A percentile compares a stretch with the other conserved stretches of the same genome.
Evolutionary conservation across 2,329 filamentous ascomycete species (phyloP).

Genomic region (Alternaria sp.): DNA sequence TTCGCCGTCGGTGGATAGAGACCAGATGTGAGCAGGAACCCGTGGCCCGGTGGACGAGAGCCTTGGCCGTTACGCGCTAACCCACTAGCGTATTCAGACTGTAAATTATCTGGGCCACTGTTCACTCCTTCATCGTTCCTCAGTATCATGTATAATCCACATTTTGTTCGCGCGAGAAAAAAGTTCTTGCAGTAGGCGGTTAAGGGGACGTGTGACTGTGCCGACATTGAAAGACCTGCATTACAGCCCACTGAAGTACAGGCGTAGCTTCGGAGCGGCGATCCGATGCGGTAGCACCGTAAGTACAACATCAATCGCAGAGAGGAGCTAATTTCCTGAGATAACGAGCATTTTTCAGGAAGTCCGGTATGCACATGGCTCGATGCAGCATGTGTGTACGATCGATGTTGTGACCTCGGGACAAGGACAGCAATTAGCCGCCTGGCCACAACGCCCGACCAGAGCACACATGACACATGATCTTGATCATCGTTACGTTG

Average conservation of each 20-base stretch:
- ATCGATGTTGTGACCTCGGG: neutral
- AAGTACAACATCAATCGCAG: neutral
- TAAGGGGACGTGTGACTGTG: neutral
- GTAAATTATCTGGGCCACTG: neutral
- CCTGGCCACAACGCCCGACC: neutral
- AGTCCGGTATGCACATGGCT: neutral
- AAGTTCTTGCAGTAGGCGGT: neutral
- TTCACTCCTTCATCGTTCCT: constrained; percentile 1
- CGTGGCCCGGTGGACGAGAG: neutral
- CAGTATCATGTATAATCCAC: neutral
- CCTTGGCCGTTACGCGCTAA: neutral
- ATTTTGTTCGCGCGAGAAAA: neutral
- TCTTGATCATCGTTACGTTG: too few relatives aligned
- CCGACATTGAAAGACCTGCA: neutral
- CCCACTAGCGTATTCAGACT: neutral
- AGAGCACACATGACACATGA: neutral
- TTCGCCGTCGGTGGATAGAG: neutral
- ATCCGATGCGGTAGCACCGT: neutral
- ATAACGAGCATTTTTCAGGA: neutral
- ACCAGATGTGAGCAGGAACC: neutral
- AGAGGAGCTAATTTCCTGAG: neutral
- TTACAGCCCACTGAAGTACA: neutral
- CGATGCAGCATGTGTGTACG: neutral
- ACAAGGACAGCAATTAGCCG: neutral
- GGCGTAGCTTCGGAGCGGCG: neutral